Evolutionary conservation across 306 rosid species (phyloP).

Genomic region (Fragaria ananassa): DNA sequence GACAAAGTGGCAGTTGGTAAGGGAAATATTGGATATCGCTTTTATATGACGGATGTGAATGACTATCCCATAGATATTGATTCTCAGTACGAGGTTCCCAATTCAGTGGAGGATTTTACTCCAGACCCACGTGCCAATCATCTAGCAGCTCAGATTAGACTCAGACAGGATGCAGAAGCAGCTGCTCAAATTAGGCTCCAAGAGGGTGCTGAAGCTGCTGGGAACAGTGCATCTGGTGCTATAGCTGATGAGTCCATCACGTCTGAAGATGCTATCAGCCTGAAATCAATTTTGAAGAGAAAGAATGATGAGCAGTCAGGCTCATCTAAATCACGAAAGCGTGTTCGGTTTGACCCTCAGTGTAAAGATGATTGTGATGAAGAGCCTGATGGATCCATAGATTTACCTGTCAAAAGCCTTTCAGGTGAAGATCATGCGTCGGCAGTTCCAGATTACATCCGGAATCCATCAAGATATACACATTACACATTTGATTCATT

Average conservation of each 20-base stretch:
- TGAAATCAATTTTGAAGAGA: slow-evolving; percentile 85
- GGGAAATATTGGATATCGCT: slow-evolving; percentile 52
- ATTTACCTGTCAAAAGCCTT: slow-evolving; percentile 28
- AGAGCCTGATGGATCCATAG: slow-evolving; percentile 33
- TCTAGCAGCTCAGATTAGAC: slow-evolving; percentile 67
- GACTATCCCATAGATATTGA: slow-evolving; percentile 67
- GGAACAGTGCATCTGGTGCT: slow-evolving; percentile 22
- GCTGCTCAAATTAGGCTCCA: slow-evolving; percentile 57
- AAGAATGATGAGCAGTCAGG: slow-evolving; percentile 44
- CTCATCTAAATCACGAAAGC: slow-evolving; percentile 46
- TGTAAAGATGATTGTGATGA: slow-evolving; percentile 34
- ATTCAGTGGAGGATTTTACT: slow-evolving; percentile 37
- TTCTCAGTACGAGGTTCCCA: slow-evolving; percentile 48
- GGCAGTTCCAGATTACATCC: slow-evolving; percentile 80
- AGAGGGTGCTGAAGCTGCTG: slow-evolving; percentile 38
- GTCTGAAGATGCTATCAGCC: slow-evolving; percentile 34
- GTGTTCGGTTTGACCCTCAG: slow-evolving; percentile 75
- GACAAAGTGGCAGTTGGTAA: slow-evolving; percentile 82
- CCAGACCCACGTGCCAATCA: slow-evolving; percentile 90
- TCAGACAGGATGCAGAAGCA: slow-evolving; percentile 70
- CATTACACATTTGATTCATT: slow-evolving; percentile 66
- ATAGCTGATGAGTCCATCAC: slow-evolving; percentile 4
- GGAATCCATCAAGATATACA: slow-evolving; percentile 66
- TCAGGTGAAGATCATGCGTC: slow-evolving; percentile 30
- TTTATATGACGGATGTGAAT: slow-evolving; percentile 58